These are phyloP conservation scores for Ganoderma leucocontextum DNA, from an alignment of 1,284 basidiomycete genomes.

Conservation along the genomic window DNA sequence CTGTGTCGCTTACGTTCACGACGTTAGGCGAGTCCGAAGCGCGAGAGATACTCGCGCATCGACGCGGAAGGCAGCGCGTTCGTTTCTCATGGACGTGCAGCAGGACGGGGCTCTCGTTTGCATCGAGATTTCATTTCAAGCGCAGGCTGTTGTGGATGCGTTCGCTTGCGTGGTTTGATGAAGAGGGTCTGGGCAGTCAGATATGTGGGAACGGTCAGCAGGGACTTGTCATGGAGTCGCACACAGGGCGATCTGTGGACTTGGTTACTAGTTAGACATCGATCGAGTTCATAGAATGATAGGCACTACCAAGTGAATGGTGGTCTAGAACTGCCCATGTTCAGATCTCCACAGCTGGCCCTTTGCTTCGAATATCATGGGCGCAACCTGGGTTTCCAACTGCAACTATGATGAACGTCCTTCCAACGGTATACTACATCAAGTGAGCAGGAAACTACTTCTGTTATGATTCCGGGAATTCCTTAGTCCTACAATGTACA, in stretches of 20 bases:
- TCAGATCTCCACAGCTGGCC: neutral
- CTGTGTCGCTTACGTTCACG: neutral
- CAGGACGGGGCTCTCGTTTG: neutral
- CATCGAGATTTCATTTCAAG: neutral
- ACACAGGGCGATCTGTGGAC: neutral
- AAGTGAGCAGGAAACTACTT: too few relatives aligned
- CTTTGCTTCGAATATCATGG: neutral
- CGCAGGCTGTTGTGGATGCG: neutral
- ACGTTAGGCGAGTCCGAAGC: neutral
- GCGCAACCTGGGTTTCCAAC: neutral
- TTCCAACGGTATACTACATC: too few relatives aligned
- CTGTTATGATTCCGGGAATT: neutral
- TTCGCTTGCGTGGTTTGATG: neutral
- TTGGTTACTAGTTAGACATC: neutral
- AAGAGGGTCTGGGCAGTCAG: neutral
- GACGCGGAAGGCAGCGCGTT: neutral
- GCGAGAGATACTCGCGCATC: neutral
- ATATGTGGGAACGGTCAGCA: neutral
- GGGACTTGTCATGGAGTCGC: neutral
- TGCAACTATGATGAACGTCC: neutral
- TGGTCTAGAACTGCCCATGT: neutral
- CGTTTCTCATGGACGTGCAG: neutral
- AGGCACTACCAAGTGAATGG: neutral
- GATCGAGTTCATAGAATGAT: neutral
- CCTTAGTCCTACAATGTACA: neutral